These are phyloP conservation scores for Termitomyces heimii DNA, from an alignment of 768 basidiomycete species.

Conservation along the genomic window DNA sequence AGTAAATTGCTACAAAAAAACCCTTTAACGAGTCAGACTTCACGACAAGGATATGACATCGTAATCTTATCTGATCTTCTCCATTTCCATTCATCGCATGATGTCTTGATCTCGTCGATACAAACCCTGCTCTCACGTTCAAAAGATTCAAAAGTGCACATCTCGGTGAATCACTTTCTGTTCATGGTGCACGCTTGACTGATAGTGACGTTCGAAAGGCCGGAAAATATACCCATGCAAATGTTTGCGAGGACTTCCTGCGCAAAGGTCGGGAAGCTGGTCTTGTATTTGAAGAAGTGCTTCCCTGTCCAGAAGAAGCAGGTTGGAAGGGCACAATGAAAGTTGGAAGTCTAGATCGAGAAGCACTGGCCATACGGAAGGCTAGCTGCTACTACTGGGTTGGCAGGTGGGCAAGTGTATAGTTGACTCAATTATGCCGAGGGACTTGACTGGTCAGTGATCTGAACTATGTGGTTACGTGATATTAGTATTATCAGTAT, in stretches of 20 bases:
- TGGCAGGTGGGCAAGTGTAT: constrained; percentile 36
- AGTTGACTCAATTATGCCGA: neutral
- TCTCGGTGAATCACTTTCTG: constrained; percentile 35
- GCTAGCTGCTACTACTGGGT: constrained; percentile 60
- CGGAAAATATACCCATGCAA: constrained; percentile 52
- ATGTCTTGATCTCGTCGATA: constrained; percentile 46
- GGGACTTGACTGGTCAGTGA: neutral
- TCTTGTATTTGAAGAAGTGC: constrained; percentile 41
- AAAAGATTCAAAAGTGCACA: constrained; percentile 39
- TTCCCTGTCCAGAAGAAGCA: constrained; percentile 20
- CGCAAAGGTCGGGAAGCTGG: constrained; percentile 30
- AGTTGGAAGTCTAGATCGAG: constrained; percentile 41
- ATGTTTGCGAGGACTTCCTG: constrained; percentile 52
- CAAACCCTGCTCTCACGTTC: constrained; percentile 38
- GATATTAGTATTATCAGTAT: neutral
- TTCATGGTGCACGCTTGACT: neutral
- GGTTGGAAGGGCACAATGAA: constrained; percentile 43
- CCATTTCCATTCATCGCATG: constrained; percentile 61
- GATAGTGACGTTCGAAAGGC: constrained; percentile 20
- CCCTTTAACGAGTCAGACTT: neutral
- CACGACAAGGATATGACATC: constrained; percentile 39
- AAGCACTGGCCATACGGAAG: constrained; percentile 46
- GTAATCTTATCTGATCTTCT: constrained; percentile 70
- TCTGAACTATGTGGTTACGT: neutral
- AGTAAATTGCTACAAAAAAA: constrained; percentile 16